These are phyloP conservation scores for Populus trichocarpa DNA, from an alignment of 441 rosid species.

Conservation along the genomic window DNA sequence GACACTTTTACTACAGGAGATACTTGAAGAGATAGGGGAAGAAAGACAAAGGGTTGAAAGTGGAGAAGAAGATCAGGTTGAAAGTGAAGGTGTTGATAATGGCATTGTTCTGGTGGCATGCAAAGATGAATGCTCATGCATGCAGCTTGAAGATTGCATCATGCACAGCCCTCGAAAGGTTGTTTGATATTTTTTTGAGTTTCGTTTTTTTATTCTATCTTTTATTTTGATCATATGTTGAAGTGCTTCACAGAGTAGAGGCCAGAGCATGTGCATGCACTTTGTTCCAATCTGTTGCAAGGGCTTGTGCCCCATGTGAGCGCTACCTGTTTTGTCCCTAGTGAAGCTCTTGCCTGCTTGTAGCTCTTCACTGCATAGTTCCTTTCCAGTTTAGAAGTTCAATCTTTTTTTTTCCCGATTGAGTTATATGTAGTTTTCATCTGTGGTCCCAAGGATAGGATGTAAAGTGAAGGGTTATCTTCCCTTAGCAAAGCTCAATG, in stretches of 20 bases:
- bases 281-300: background rate
- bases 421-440: background rate
- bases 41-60: slow-evolving; percentile 47
- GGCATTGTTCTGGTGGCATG: slow-evolving; percentile 84
- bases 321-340: background rate
- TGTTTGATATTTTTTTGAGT: background rate
- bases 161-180: slow-evolving; percentile 64
- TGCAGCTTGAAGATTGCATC: slow-evolving; percentile 96
- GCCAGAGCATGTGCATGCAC: background rate
- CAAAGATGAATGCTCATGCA: slow-evolving; percentile 90
- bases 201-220: background rate
- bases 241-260: background rate
- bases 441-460: background rate
- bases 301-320: background rate
- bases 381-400: background rate
- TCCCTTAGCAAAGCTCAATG: background rate
- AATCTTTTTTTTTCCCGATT: background rate
- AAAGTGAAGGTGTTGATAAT: slow-evolving; percentile 41
- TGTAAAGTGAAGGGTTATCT: background rate
- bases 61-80: slow-evolving; percentile 34
- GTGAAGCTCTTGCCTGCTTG: slow-evolving; percentile 1
- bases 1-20: slow-evolving; percentile 47
- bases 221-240: background rate
- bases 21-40: slow-evolving; percentile 84
- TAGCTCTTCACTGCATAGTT: background rate